Evolutionary conservation across 169 alveolate species (phyloP).

Genomic region (Eimeria praecox): DNA sequence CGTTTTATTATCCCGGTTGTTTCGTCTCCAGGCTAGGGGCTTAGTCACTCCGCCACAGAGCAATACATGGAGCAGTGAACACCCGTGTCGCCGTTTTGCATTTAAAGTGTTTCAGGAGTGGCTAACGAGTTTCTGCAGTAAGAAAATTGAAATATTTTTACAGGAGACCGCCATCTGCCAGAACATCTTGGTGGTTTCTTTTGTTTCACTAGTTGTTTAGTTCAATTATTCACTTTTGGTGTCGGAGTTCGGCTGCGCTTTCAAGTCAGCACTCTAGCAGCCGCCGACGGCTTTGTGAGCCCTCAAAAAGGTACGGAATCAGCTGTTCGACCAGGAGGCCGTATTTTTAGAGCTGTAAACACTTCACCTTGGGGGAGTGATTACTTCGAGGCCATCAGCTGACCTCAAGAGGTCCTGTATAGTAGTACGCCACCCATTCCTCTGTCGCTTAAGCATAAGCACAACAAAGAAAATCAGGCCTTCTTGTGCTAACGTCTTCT

Average conservation of each 20-base stretch:
- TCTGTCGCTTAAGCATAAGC: not conserved
- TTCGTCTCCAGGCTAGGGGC: not conserved
- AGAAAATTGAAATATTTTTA: conserved; percentile 11
- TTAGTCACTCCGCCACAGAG: not conserved
- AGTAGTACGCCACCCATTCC: not conserved
- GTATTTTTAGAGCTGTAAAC: not conserved
- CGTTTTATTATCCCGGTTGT: conserved; percentile 51
- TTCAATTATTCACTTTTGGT: conserved; percentile 4
- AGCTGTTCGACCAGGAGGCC: not conserved
- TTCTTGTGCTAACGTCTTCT: not conserved
- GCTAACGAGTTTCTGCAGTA: conserved; percentile 20
- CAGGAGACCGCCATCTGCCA: not conserved
- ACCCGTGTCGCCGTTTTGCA: conserved; percentile 55
- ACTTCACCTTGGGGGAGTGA: not conserved
- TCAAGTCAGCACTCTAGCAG: not conserved
- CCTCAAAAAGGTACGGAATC: conserved; percentile 12
- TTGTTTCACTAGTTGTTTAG: not conserved
- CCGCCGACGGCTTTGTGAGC: not conserved
- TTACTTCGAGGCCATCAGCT: not conserved
- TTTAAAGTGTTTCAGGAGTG: conserved; percentile 62
- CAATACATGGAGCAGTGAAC: conserved; percentile 26
- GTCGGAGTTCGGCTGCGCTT: conserved; percentile 10
- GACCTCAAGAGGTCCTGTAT: not conserved
- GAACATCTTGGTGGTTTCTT: not conserved
- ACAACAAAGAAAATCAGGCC: not conserved